phyloP scores from a whole-genome alignment of 805 yeast species.

The Metschnikowia drakensbergensis region DNA sequence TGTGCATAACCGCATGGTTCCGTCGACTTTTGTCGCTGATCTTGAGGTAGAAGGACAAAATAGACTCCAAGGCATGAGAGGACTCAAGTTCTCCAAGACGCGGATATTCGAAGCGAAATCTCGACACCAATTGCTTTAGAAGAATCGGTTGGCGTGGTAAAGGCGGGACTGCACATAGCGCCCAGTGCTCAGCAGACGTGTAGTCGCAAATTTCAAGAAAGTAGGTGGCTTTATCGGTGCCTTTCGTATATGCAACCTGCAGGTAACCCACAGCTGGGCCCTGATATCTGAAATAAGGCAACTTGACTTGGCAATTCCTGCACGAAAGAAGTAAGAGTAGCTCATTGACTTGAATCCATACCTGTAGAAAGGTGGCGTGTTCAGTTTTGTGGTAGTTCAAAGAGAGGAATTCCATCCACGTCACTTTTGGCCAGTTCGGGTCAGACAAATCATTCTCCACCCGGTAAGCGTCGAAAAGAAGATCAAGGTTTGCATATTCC shows the following conservation, averaged over 20 bases:
- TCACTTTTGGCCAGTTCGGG: constrained; percentile 33
- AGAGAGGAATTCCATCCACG: constrained; percentile 36
- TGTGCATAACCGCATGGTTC: constrained; percentile 26
- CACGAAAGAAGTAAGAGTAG: constrained; percentile 17
- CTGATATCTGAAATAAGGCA: neutral
- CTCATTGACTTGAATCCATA: constrained; percentile 35
- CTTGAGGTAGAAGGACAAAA: constrained; percentile 21
- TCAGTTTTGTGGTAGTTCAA: constrained; percentile 25
- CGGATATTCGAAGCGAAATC: neutral
- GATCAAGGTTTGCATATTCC: constrained; percentile 22
- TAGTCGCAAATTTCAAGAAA: constrained; percentile 26
- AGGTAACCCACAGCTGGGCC: neutral
- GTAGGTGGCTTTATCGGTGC: neutral
- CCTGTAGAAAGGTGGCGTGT: constrained; percentile 23
- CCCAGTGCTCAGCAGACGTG: constrained; percentile 33
- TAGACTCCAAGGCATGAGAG: constrained; percentile 12
- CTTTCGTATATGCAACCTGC: neutral
- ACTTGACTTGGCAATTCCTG: neutral
- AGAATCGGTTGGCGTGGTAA: constrained; percentile 20
- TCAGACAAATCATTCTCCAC: constrained; percentile 28
- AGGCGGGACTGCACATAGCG: constrained; percentile 22
- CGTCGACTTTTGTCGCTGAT: constrained; percentile 7
- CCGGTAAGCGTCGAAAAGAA: constrained; percentile 26
- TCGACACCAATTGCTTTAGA: constrained; percentile 2
- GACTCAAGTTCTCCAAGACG: neutral